Conservation (phyloP, 768 basidiomycete species). For the Rubroboletus satanas region DNA sequence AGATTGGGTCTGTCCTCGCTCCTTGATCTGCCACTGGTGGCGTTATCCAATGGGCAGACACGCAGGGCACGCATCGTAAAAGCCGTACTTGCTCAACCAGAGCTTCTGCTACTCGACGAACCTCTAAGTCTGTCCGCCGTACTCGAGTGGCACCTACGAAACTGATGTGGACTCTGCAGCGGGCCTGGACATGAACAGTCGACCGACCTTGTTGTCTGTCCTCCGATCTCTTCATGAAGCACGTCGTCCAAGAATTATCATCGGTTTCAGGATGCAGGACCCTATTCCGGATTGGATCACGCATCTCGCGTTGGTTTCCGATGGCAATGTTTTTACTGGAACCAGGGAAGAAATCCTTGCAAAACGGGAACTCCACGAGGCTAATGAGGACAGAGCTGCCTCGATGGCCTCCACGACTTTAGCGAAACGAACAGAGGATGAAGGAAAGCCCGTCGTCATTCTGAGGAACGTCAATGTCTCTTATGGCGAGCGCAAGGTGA, state of each 20-base stretch:
- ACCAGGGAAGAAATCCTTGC: slow-evolving; percentile 43
- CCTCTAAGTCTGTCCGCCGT: slow-evolving; percentile 62
- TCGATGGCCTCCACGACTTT: background rate
- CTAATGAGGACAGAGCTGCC: background rate
- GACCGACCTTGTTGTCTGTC: slow-evolving; percentile 52
- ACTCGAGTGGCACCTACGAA: background rate
- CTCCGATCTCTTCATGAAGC: slow-evolving; percentile 50
- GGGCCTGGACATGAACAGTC: slow-evolving; percentile 65
- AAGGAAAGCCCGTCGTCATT: slow-evolving; percentile 48
- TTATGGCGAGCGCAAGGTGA: slow-evolving; percentile 62
- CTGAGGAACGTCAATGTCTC: slow-evolving; percentile 65
- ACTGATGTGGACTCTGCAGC: slow-evolving; percentile 41
- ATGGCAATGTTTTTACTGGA: slow-evolving; percentile 50
- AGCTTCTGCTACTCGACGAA: slow-evolving; percentile 84
- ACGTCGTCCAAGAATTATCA: slow-evolving; percentile 54
- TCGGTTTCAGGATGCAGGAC: slow-evolving; percentile 69
- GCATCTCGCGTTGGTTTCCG: slow-evolving; percentile 56
- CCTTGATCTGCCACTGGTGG: slow-evolving; percentile 80
- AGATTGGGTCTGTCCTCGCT: slow-evolving; percentile 56
- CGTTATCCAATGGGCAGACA: slow-evolving; percentile 90
- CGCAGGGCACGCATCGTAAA: slow-evolving; percentile 79
- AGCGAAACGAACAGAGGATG: background rate
- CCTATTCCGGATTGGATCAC: slow-evolving; percentile 68
- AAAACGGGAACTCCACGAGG: slow-evolving; percentile 13
- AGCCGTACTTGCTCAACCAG: slow-evolving; percentile 66